Base-by-base conservation (phyloP, 148 eudicot species). In the Camellia granthamiana region DNA sequence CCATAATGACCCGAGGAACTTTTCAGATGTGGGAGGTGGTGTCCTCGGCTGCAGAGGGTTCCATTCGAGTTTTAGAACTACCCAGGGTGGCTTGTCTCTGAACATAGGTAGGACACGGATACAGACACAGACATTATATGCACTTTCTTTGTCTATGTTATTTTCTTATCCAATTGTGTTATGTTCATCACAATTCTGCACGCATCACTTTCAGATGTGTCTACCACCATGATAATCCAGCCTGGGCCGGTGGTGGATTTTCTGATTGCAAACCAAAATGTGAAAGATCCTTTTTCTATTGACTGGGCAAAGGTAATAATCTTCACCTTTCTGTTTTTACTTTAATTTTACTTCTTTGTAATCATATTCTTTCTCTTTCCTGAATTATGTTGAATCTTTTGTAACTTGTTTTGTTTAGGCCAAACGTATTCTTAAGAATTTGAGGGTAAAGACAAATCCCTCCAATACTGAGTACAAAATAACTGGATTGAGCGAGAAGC, bases 401-500 rank as follows among this genome's bases (percentile, higher is more conserved):
- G 56, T 78, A n/a, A 3, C 16, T 49, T 68, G 19, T 16, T 77
- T 21, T 55, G 82, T 15, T 30, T 83, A 92, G 94, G 94, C 92
- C 8, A 87, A 88, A 79, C 83, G 88, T 66, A 85, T 77, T 55
- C 83, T 92, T 60, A 92, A 88, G 81, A 92, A 82, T 68, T 51
- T 92, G 77, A 86, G 93, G 81, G 79, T 92, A 5, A 82, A 74
- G 62, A 81, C 85, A 6, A 66, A 6, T 12, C 86, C 90, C 5
- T 79, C 86, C 2, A 92, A 91, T 75, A 61, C 42, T 23, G 94
- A 92, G 72, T 85, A 64, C 86, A 92, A 91, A 80, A 90, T 90
- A 6, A 84, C 85, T 4, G 91, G 93, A 8, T 65, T 90, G 67
- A 90, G 92, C 52, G 95, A 91, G 18, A 81, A 72, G 21, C 43